These are phyloP conservation scores for Chondrus crispus DNA, from an alignment of 23 red algal species.

Conservation along the genomic window DNA sequence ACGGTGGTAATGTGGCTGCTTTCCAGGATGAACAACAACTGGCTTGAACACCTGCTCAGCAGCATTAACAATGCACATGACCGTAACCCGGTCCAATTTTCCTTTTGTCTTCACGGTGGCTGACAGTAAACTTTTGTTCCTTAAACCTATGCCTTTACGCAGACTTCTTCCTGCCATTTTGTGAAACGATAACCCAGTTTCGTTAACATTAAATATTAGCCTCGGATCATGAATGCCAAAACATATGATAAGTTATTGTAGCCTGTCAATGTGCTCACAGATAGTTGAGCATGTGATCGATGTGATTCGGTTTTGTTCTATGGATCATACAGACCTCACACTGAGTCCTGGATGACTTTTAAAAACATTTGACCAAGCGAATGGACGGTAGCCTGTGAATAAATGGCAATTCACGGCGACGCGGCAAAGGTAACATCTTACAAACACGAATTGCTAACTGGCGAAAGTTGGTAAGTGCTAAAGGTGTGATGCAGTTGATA, in stretches of 20 bases:
- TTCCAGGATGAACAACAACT: background rate
- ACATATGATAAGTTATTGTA: background rate
- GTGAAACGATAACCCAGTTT: background rate
- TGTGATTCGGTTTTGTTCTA: background rate
- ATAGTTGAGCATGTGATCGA: background rate
- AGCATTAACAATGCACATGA: background rate
- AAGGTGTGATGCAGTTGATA: too few relatives aligned
- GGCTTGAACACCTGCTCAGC: background rate
- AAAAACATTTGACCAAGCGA: background rate
- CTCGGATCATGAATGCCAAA: background rate
- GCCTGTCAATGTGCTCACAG: background rate
- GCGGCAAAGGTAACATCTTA: too few relatives aligned
- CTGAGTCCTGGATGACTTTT: background rate
- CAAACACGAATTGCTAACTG: too few relatives aligned
- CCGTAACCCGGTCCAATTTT: background rate
- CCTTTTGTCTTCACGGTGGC: background rate
- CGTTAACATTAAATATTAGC: background rate
- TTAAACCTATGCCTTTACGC: background rate
- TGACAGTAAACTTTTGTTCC: background rate
- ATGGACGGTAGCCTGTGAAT: background rate
- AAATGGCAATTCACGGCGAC: too few relatives aligned
- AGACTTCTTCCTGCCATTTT: background rate
- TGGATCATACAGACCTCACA: background rate
- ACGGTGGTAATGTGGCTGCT: background rate
- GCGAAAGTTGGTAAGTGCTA: too few relatives aligned